A percentile compares a stretch with the other conserved stretches of the same genome.
phyloP scores from a whole-genome alignment of 495 filamentous ascomycete genomes.

The Tuber magnatum region DNA sequence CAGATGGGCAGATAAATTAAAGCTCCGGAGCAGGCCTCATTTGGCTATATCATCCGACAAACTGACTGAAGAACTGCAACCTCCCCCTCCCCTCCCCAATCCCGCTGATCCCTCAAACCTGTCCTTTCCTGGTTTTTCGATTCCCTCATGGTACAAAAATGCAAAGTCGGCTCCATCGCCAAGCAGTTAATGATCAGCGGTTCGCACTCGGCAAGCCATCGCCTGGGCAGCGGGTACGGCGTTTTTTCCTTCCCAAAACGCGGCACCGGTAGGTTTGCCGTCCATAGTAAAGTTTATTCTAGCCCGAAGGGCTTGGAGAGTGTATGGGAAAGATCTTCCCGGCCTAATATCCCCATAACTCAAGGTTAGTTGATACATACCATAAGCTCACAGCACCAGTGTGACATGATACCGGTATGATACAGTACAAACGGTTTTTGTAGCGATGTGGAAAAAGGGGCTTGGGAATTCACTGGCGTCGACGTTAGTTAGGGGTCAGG shows the following conservation, averaged over 20 bases:
- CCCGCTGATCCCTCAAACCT: neutral
- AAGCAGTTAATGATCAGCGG: neutral
- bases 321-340: neutral
- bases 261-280: neutral
- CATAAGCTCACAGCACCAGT: neutral
- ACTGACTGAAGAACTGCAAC: neutral
- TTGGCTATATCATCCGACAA: neutral
- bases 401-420: neutral
- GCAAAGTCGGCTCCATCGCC: neutral
- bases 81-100: neutral
- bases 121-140: neutral
- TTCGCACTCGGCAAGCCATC: neutral
- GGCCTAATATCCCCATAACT: no score
- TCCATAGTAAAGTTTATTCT: neutral
- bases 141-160: neutral
- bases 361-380: neutral
- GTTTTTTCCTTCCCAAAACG: neutral
- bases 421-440: neutral
- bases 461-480: neutral
- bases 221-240: neutral
- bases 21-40: neutral
- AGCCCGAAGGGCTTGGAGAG: neutral
- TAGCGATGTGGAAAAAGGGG: neutral
- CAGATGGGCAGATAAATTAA: neutral
- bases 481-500: neutral